Percentiles rank a stretch among this genome's conserved stretches.
Conservation (phyloP, 352 stramenopile genomes). For the Pythium apleroticum region DNA sequence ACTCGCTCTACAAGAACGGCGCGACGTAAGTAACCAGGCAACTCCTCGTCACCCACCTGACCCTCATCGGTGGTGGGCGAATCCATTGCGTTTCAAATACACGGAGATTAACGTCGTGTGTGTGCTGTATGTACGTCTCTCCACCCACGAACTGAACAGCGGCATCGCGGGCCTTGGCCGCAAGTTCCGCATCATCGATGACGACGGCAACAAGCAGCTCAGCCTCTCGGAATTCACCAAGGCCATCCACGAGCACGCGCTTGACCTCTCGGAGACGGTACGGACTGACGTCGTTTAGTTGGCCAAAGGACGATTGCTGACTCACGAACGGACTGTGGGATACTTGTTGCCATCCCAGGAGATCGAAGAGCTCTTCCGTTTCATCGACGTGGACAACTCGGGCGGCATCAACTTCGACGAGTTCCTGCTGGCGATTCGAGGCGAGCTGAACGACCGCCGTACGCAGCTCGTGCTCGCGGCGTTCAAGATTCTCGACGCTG, state of each 20-base stretch:
- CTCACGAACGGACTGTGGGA: not conserved
- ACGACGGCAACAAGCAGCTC: constrained; percentile 81
- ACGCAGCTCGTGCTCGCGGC: constrained; percentile 73
- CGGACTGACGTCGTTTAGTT: not conserved
- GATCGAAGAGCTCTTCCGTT: constrained; percentile 72
- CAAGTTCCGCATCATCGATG: constrained; percentile 90
- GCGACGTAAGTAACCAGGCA: constrained; percentile 43
- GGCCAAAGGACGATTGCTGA: not conserved
- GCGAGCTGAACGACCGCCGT: constrained; percentile 70
- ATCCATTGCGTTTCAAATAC: constrained; percentile 21
- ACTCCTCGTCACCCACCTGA: not conserved
- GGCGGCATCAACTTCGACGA: constrained; percentile 84
- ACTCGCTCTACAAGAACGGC: constrained; percentile 78
- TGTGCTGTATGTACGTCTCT: constrained; percentile 5
- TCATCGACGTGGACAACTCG: constrained; percentile 82
- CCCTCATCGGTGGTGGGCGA: not conserved
- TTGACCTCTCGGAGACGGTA: constrained; percentile 50
- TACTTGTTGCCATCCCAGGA: constrained; percentile 33
- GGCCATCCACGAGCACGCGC: constrained; percentile 64
- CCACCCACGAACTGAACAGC: constrained; percentile 20
- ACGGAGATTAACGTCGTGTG: constrained; percentile 11
- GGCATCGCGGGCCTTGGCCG: constrained; percentile 72
- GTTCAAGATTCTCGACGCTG: constrained; percentile 76
- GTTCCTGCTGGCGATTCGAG: constrained; percentile 74
- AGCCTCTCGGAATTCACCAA: constrained; percentile 77